These are phyloP conservation scores for Backusella westeae DNA, from an alignment of 192 early-diverging fungal genomes.

Conservation along the genomic window DNA sequence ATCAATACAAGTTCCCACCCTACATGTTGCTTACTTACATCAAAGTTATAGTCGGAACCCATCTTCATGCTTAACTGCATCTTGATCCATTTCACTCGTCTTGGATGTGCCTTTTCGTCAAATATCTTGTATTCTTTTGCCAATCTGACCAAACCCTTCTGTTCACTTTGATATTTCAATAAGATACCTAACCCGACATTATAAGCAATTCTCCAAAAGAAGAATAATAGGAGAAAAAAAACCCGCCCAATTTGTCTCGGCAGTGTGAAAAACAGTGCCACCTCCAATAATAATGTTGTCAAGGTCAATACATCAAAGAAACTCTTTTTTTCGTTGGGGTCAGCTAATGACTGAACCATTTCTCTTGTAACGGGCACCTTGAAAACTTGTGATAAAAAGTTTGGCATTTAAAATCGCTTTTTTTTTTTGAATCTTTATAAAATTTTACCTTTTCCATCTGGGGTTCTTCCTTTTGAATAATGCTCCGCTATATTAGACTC, in stretches of 20 bases:
- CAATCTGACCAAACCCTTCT: conserved; percentile 63
- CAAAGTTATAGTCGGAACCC: conserved; percentile 74
- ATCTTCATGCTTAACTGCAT: conserved; percentile 72
- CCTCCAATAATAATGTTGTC: conserved; percentile 55
- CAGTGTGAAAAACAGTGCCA: conserved; percentile 60
- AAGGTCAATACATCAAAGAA: conserved; percentile 71
- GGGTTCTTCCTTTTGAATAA: conserved; percentile 34
- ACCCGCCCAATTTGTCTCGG: conserved; percentile 47
- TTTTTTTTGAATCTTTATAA: neutral
- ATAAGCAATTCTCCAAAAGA: conserved; percentile 86
- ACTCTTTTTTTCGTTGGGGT: conserved; percentile 64
- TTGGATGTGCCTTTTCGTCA: conserved; percentile 50
- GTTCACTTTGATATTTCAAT: conserved; percentile 77
- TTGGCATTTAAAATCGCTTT: neutral
- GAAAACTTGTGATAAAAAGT: conserved; percentile 45
- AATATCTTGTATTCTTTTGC: conserved; percentile 66
- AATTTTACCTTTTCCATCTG: conserved; percentile 36
- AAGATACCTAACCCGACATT: conserved; percentile 82
- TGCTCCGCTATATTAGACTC: neutral
- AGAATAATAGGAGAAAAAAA: conserved; percentile 71
- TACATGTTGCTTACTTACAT: conserved; percentile 41
- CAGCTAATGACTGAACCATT: conserved; percentile 73
- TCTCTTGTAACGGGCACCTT: conserved; percentile 68
- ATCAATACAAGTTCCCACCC: neutral
- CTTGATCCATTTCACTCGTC: conserved; percentile 56